Evolutionary conservation across 495 filamentous ascomycete species (phyloP).

Genomic region (Aspergillus kassunensis): DNA sequence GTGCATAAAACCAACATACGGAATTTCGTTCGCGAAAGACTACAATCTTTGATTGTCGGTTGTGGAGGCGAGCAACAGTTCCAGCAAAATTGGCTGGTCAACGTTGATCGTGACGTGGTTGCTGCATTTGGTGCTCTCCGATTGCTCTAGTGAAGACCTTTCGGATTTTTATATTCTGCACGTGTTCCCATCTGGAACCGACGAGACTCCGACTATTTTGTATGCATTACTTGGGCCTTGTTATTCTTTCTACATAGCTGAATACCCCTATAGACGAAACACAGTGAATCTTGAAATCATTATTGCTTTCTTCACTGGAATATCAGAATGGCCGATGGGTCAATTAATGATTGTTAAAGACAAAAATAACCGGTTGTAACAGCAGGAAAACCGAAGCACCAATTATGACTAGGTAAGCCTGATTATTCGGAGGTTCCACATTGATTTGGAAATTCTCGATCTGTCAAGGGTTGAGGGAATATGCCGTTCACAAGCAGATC

Average conservation of each 20-base stretch:
- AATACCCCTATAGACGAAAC: slow-evolving; percentile 6
- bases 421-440: slow-evolving; percentile 20
- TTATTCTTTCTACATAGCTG: slow-evolving; percentile 2
- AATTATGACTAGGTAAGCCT: not conserved
- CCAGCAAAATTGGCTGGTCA: slow-evolving; percentile 72
- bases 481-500: slow-evolving; percentile 54
- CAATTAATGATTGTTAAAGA: not conserved
- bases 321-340: not conserved
- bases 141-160: slow-evolving; percentile 26
- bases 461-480: slow-evolving; percentile 58
- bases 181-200: not conserved
- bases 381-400: not conserved
- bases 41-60: slow-evolving; percentile 60
- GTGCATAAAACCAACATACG: slow-evolving; percentile 68
- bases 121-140: slow-evolving; percentile 58
- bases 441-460: slow-evolving; percentile 45
- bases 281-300: not conserved
- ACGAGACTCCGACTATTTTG: not conserved
- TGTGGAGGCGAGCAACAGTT: slow-evolving; percentile 73
- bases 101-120: slow-evolving; percentile 81
- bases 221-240: not conserved
- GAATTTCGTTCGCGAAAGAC: slow-evolving; percentile 62
- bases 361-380: not conserved
- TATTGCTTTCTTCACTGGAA: not conserved
- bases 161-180: not conserved